A percentile compares a stretch with the other conserved stretches of the same genome.
Conservation (phyloP, 345 rosid genomes). For the Heritiera littoralis region DNA sequence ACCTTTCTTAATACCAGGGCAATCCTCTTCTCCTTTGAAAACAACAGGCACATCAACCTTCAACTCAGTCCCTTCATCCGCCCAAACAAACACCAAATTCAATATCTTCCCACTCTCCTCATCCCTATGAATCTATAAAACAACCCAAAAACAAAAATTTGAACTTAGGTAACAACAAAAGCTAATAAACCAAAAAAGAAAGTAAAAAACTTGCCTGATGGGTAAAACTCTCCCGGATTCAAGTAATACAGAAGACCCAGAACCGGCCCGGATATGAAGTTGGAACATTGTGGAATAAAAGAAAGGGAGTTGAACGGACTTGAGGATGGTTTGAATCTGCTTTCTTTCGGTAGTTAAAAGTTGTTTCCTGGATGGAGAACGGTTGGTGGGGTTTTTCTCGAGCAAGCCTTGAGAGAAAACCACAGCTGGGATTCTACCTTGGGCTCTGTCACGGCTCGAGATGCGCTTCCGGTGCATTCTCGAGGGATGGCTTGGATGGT, state of each 20-base stretch:
- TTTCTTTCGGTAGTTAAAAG: conserved; percentile 57
- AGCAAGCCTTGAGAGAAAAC: conserved; percentile 55
- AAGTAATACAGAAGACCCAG: conserved; percentile 55
- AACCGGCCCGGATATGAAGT: conserved; percentile 71
- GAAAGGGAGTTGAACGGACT: conserved; percentile 52
- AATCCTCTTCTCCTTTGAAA: conserved; percentile 73
- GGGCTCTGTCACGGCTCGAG: conserved; percentile 49
- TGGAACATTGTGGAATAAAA: conserved; percentile 64
- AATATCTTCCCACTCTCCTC: conserved; percentile 75
- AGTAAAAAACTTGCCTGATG: conserved; percentile 46
- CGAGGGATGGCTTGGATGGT: conserved; percentile 71
- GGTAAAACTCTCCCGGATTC: conserved; percentile 84
- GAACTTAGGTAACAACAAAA: background rate
- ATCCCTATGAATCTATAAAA: conserved; percentile 71
- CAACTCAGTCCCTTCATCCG: conserved; percentile 66
- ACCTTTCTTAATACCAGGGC: conserved; percentile 87
- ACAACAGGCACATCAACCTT: conserved; percentile 87
- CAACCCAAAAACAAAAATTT: conserved; percentile 6
- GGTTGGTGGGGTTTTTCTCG: conserved; percentile 27
- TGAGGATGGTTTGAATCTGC: conserved; percentile 61
- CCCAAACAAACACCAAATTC: conserved; percentile 93
- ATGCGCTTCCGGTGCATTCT: conserved; percentile 54
- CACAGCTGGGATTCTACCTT: conserved; percentile 70
- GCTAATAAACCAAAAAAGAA: background rate
- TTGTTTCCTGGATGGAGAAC: conserved; percentile 39